phyloP scores from a whole-genome alignment of 495 filamentous ascomycete species.

The Talaromyces nanjingensis region DNA sequence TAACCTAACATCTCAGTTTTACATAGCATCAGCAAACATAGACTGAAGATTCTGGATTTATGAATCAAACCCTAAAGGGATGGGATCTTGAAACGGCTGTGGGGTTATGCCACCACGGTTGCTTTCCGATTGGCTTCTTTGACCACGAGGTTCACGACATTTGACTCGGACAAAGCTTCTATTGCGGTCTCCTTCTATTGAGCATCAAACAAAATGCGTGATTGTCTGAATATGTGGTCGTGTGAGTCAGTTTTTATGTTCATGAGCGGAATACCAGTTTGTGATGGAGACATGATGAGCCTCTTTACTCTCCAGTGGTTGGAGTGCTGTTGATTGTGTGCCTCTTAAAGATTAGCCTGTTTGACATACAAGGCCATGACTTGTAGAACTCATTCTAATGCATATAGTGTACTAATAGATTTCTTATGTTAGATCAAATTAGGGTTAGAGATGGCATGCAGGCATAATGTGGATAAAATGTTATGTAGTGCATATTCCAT shows the following conservation, averaged over 20 bases:
- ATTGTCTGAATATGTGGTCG: neutral
- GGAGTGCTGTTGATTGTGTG: too few relatives aligned
- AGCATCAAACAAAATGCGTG: neutral
- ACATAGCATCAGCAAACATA: neutral
- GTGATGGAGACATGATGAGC: neutral
- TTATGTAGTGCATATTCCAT: neutral
- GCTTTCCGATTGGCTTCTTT: neutral
- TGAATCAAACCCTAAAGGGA: too few relatives aligned
- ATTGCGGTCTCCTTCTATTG: too few relatives aligned
- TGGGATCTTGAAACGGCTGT: neutral
- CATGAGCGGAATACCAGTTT: neutral
- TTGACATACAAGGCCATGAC: neutral
- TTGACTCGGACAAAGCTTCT: neutral
- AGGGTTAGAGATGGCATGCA: neutral
- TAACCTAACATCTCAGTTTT: too few relatives aligned
- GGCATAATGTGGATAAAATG: neutral
- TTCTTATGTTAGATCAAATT: too few relatives aligned
- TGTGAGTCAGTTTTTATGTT: too few relatives aligned
- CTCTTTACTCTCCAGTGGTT: neutral
- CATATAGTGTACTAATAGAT: neutral
- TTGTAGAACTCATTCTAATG: neutral
- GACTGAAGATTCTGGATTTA: neutral
- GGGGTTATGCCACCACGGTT: neutral
- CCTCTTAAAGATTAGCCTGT: neutral
- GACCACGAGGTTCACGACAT: neutral